A percentile compares a stretch with the other conserved stretches of the same genome.
Evolutionary conservation across 257 asterid species (phyloP).

Genomic region (Capsicum baccatum): DNA sequence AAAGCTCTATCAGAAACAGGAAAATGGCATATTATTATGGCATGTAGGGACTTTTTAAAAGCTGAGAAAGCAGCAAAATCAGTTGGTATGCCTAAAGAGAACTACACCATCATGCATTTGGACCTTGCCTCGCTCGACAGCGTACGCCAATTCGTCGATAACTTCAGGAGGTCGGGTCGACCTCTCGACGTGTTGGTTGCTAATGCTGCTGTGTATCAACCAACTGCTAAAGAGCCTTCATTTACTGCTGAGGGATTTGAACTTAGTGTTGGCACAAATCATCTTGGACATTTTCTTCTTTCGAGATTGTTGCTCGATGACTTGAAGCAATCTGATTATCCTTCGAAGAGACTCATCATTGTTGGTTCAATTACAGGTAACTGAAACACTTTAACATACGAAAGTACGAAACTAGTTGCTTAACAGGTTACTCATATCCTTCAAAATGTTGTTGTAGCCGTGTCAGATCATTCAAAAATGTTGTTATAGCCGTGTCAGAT

Average conservation of each 20-base stretch:
- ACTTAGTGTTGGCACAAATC: conserved; percentile 90
- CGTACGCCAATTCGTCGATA: conserved; percentile 80
- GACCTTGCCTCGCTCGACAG: conserved; percentile 87
- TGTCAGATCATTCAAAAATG: no score
- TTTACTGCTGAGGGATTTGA: conserved; percentile 89
- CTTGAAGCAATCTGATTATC: conserved; percentile 79
- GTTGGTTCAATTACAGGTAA: conserved; percentile 96
- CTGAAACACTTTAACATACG: background rate
- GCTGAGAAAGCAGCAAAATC: conserved; percentile 82
- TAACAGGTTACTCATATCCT: no score
- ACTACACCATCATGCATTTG: conserved; percentile 79
- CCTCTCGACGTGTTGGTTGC: conserved; percentile 84
- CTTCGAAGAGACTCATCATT: conserved; percentile 80
- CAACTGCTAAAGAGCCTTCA: conserved; percentile 83
- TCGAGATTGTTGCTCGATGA: conserved; percentile 84
- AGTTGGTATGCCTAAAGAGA: conserved; percentile 73
- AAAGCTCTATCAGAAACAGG: conserved; percentile 82
- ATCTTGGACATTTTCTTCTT: conserved; percentile 87
- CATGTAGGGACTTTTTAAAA: conserved; percentile 89
- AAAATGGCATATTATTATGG: conserved; percentile 91
- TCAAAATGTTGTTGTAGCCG: no score
- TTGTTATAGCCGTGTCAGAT: no score
- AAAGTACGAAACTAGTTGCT: no score
- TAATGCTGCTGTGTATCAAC: conserved; percentile 86
- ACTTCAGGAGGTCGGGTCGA: conserved; percentile 61